Base-by-base conservation (phyloP, 1,139 yeast genomes). In the Hanseniaspora sp. region DNA sequence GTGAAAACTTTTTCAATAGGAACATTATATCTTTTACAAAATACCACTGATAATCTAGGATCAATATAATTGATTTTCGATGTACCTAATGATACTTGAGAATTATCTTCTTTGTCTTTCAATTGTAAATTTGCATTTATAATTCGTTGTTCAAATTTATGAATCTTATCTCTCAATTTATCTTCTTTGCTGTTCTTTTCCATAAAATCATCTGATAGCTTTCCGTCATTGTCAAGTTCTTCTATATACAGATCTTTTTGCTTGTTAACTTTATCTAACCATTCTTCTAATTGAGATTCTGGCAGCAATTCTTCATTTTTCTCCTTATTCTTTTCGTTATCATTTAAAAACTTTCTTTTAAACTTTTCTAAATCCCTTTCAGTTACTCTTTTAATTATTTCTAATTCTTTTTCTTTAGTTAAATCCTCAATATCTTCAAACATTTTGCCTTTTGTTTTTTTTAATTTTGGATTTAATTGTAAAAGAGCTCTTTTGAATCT, bases 61-160 rank as follows among this genome's bases (percentile, higher is more conserved):
- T 92, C 98, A 58, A 90, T 90, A 73, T 90, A 90, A 68, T 90
- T 90, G 77, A 86, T 81, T 71, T 90, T 90, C 40, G 95, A 86
- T 0, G 98, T 90, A 46, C 95, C 90, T 62, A 90, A 74, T 0
- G 97, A 90, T 33, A 92, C 97, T 60, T 86, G 87, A 0, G 96
- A 86, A 66, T 90, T 90, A 65, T 87, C 96, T 67, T 90, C 95
- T 68, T 86, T 87, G 66, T 90, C 97, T 67, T 86, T 83, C 65
- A 87, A 75, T 66, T 84, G 95, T 59, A 88, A 73, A 30, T 79
- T 72, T 1, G 86, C 81, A 58, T 79, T 83, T 52, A 74, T 68
- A 52, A 87, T 84, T 60, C 96, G 76, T 57, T 78, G 77, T 55
- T 86, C 94, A 15, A 86, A 66, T 60, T 79, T 80, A 58, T 80